Evolutionary conservation across 1,284 basidiomycete species (phyloP).

Genomic region (Cystobasidium sp.): DNA sequence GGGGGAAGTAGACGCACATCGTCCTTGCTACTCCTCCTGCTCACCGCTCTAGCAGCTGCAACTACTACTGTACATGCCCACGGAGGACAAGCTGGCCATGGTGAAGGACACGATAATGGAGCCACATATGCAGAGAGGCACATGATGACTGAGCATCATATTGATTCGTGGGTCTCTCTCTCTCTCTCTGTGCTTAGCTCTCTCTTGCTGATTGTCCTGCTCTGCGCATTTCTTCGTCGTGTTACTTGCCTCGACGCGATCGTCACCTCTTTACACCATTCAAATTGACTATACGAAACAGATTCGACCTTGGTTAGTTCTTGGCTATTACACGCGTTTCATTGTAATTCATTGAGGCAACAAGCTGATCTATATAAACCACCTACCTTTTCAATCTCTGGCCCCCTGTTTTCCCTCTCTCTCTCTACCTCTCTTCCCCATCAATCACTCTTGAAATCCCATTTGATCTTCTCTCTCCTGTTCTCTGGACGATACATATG

Average conservation of each 20-base stretch:
- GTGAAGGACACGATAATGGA: conserved; percentile 30
- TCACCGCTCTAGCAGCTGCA: conserved; percentile 10
- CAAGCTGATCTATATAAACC: too few species aligned
- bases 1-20: conserved; percentile 14
- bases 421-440: too few species aligned
- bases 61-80: conserved; percentile 44
- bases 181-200: too few species aligned
- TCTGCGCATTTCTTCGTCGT: conserved; percentile 1
- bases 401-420: too few species aligned
- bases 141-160: conserved; percentile 52
- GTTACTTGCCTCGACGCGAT: too few species aligned
- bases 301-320: conserved; percentile 27
- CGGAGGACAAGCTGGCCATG: conserved; percentile 43
- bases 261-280: too few species aligned
- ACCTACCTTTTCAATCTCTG: too few species aligned
- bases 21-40: not conserved
- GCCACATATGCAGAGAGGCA: conserved; percentile 49
- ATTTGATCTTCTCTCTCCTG: too few species aligned
- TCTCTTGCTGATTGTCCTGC: not conserved
- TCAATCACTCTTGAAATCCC: too few species aligned
- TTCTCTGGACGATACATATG: too few species aligned
- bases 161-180: conserved; percentile 44
- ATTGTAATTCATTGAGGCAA: too few species aligned
- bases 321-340: not conserved
- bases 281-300: not conserved